Evolutionary conservation across 2,329 filamentous ascomycete species (phyloP).

Genomic region (Alternaria ethzedia): DNA sequence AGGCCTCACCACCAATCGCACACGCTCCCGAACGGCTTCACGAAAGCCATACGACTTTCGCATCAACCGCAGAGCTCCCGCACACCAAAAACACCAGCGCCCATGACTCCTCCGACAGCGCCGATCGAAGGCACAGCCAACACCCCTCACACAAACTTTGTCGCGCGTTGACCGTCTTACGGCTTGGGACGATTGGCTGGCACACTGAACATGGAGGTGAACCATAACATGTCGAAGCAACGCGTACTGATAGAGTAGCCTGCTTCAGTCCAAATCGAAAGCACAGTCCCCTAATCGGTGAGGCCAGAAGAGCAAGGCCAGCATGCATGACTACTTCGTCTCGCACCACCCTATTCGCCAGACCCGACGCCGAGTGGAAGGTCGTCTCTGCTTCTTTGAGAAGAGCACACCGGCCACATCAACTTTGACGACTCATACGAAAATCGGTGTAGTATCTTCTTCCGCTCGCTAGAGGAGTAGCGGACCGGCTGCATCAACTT

Average conservation of each 20-base stretch:
- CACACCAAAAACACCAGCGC: neutral
- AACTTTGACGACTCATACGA: neutral
- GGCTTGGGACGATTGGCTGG: neutral
- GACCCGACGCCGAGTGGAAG: neutral
- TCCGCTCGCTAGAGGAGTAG: neutral
- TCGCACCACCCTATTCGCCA: neutral
- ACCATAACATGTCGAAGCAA: neutral
- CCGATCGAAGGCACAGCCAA: neutral
- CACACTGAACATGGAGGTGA: neutral
- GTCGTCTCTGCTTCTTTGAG: neutral
- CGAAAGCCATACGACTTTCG: neutral
- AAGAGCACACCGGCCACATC: neutral
- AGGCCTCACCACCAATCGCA: conserved; percentile 68
- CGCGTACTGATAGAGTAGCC: neutral
- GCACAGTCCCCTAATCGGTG: neutral
- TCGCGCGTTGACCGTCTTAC: neutral
- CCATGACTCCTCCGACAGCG: neutral
- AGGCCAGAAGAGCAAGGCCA: neutral
- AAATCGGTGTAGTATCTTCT: neutral
- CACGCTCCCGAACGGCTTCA: conserved; percentile 60
- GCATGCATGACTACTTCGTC: neutral
- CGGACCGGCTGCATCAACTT: neutral
- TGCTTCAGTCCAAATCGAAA: neutral
- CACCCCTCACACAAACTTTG: neutral
- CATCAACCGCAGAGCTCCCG: neutral